Percentiles rank a stretch among this genome's conserved stretches.
Evolutionary conservation across 2,329 filamentous ascomycete genomes (phyloP).

Genomic region (Sporothrix sp.): DNA sequence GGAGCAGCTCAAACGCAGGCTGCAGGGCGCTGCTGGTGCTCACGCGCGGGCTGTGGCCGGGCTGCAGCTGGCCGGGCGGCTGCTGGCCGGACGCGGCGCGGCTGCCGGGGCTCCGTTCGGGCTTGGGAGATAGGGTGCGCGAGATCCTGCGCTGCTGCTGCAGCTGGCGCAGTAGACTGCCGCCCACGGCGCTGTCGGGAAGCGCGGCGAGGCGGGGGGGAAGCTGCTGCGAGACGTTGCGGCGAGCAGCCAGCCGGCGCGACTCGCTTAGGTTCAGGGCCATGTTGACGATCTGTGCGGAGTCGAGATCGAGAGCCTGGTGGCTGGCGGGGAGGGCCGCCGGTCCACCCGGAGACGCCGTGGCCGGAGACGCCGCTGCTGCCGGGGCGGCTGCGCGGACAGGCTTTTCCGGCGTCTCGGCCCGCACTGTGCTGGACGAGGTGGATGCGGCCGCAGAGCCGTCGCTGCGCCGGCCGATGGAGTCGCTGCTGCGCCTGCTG

Average conservation of each 20-base stretch:
- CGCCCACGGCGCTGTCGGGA: conserved; percentile 42
- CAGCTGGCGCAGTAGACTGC: conserved; percentile 57
- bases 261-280: conserved; percentile 82
- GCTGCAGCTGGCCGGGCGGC: background rate
- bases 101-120: conserved; percentile 32
- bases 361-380: conserved; percentile 9
- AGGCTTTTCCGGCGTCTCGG: background rate
- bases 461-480: background rate
- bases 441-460: background rate
- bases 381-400: conserved; percentile 15
- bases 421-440: conserved; percentile 20
- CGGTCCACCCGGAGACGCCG: background rate
- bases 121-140: conserved; percentile 50
- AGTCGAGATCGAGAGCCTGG: conserved; percentile 54
- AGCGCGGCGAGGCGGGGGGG: conserved; percentile 43
- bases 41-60: conserved; percentile 22
- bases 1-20: conserved; percentile 20
- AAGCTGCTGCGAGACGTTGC: conserved; percentile 41
- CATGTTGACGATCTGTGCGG: conserved; percentile 85
- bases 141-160: conserved; percentile 59
- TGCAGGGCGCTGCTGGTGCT: conserved; percentile 38
- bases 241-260: conserved; percentile 53
- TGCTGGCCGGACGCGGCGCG: conserved; percentile 3
- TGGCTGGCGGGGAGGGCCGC: background rate
- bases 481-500: background rate